Percentiles rank a stretch among this genome's conserved stretches.
These are phyloP conservation scores for Colletotrichum orbiculare DNA, from an alignment of 2,329 filamentous ascomycete species.

Conservation along the genomic window DNA sequence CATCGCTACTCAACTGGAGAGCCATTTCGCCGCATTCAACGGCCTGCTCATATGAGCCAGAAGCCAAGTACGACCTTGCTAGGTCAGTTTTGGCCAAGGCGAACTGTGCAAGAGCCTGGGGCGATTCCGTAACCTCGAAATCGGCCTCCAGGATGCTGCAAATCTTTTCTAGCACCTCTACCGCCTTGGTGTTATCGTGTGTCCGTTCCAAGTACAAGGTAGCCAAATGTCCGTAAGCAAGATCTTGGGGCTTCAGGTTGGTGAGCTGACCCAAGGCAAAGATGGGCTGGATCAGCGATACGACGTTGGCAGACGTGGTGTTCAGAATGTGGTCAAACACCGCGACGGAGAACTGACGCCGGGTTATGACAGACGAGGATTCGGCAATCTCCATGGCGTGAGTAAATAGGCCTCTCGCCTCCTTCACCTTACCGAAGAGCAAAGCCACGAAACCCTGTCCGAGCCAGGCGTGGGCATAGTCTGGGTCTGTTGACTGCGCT, in stretches of 20 bases:
- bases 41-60: conserved; percentile 72
- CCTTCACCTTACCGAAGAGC: conserved; percentile 76
- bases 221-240: conserved; percentile 80
- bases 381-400: conserved; percentile 95
- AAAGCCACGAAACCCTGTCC: conserved; percentile 90
- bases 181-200: conserved; percentile 73
- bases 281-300: conserved; percentile 82
- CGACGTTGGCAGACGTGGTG: conserved; percentile 63
- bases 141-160: conserved; percentile 79
- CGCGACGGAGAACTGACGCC: conserved; percentile 82
- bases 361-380: conserved; percentile 77
- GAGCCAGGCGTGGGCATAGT: conserved; percentile 93
- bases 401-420: conserved; percentile 87
- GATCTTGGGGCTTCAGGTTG: conserved; percentile 75
- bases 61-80: conserved; percentile 83
- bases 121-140: conserved; percentile 86
- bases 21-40: conserved; percentile 84
- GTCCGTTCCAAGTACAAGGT: conserved; percentile 86
- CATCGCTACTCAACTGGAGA: conserved; percentile 80
- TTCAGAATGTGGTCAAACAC: conserved; percentile 84
- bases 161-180: conserved; percentile 71
- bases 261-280: conserved; percentile 88
- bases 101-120: conserved; percentile 78
- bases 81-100: conserved; percentile 88
- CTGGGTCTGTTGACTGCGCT: conserved; percentile 93